These are phyloP conservation scores for Lantana camara DNA, from an alignment of 257 asterid genomes.

Conservation along the genomic window DNA sequence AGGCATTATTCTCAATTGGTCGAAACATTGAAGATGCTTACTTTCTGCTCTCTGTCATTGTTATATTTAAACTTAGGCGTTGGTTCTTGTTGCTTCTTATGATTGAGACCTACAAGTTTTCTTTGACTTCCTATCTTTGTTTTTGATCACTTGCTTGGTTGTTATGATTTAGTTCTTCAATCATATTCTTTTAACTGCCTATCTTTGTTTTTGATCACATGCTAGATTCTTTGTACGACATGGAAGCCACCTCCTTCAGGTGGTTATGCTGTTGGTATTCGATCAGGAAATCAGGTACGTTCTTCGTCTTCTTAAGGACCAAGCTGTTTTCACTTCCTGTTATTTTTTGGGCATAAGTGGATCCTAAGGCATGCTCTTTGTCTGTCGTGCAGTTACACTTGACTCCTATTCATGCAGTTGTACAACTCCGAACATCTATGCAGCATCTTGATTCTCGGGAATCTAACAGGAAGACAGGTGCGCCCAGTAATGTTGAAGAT, in stretches of 20 bases:
- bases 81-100: neutral
- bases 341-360: neutral
- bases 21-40: neutral
- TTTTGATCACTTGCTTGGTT: conserved; percentile 25
- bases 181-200: conserved; percentile 14
- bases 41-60: conserved; percentile 1
- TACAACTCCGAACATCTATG: conserved; percentile 88
- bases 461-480: conserved; percentile 40
- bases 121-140: conserved; percentile 24
- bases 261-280: conserved; percentile 71
- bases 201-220: conserved; percentile 28
- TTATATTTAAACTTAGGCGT: neutral
- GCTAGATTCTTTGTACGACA: conserved; percentile 57
- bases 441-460: conserved; percentile 43
- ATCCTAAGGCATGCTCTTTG: neutral
- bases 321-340: conserved; percentile 13
- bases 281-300: conserved; percentile 68
- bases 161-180: neutral
- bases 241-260: conserved; percentile 60
- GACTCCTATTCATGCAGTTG: conserved; percentile 76
- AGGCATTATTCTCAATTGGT: conserved; percentile 1
- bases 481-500: conserved; percentile 38
- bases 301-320: conserved; percentile 20
- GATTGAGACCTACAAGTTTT: neutral
- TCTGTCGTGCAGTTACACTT: conserved; percentile 78